Percentiles rank a stretch among this genome's conserved stretches.
These are phyloP conservation scores for Platanus orientalis DNA, from an alignment of 164 flowering plant species.

Conservation along the genomic window DNA sequence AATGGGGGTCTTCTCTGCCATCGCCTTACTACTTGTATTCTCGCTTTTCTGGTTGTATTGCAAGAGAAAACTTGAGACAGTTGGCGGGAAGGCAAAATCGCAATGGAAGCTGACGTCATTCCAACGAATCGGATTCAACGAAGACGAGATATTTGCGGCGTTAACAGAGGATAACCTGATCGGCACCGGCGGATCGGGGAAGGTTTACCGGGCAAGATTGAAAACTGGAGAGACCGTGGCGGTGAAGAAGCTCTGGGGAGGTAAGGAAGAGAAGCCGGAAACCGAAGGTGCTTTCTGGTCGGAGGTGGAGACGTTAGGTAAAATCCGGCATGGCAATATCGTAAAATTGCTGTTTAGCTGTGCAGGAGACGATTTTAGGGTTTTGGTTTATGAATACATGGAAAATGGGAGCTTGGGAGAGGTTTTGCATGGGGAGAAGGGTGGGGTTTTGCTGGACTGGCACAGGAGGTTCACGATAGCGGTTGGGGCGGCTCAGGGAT, in stretches of 20 bases:
- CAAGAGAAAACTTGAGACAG: slow-evolving; percentile 7
- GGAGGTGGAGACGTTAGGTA: slow-evolving; percentile 56
- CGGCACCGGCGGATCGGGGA: slow-evolving; percentile 62
- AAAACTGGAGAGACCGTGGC: slow-evolving; percentile 56
- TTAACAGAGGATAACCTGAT: slow-evolving; percentile 45
- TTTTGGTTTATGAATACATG: slow-evolving; percentile 73
- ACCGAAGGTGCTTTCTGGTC: slow-evolving; percentile 38
- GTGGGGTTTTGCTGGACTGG: slow-evolving; percentile 49
- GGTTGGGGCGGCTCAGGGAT: slow-evolving; percentile 63
- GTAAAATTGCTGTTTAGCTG: slow-evolving; percentile 52
- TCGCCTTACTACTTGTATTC: slow-evolving; percentile 24
- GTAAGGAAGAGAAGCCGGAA: slow-evolving; percentile 20
- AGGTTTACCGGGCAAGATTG: slow-evolving; percentile 47
- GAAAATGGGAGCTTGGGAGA: slow-evolving; percentile 77
- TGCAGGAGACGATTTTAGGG: slow-evolving; percentile 34
- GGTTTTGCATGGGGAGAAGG: slow-evolving; percentile 46
- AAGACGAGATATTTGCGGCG: slow-evolving; percentile 34
- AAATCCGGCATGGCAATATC: slow-evolving; percentile 55
- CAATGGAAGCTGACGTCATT: slow-evolving; percentile 43
- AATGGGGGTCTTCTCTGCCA: slow-evolving; percentile 15
- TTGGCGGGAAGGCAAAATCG: slow-evolving; percentile 17
- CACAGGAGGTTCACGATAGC: slow-evolving; percentile 43
- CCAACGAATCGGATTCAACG: slow-evolving; percentile 38
- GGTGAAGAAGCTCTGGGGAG: slow-evolving; percentile 55
- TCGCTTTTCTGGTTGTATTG: slow-evolving; percentile 31